Conservation (phyloP, 768 basidiomycete genomes). For the Amanita inopinata region DNA sequence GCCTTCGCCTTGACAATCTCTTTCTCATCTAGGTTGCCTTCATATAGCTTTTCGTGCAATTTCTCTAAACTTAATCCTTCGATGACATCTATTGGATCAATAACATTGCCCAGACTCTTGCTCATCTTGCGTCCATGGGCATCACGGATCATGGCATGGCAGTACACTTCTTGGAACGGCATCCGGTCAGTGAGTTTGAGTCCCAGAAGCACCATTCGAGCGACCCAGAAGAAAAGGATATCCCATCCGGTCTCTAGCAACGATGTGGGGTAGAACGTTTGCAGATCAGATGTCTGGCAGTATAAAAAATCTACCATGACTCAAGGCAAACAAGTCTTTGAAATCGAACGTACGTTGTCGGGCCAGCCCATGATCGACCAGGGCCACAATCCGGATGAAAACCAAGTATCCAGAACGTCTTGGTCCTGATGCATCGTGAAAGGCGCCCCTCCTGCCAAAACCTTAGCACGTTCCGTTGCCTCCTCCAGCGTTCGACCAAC, state of each 20-base stretch:
- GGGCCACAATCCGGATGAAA: slow-evolving; percentile 96
- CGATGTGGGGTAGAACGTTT: slow-evolving; percentile 81
- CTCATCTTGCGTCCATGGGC: slow-evolving; percentile 99
- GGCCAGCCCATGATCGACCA: slow-evolving; percentile 99
- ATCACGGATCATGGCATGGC: slow-evolving; percentile 98
- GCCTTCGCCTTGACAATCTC: slow-evolving; percentile 86
- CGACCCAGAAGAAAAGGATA: slow-evolving; percentile 99
- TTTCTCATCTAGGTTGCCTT: slow-evolving; percentile 89
- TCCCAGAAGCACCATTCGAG: slow-evolving; percentile 94
- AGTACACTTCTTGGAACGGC: slow-evolving; percentile 93
- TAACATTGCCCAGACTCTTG: slow-evolving; percentile 95
- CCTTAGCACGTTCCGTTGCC: slow-evolving; percentile 66
- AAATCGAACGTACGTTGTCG: slow-evolving; percentile 45
- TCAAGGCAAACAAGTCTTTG: slow-evolving; percentile 2
- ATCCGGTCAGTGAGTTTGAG: slow-evolving; percentile 80
- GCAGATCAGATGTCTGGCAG: slow-evolving; percentile 61
- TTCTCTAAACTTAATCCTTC: slow-evolving; percentile 71
- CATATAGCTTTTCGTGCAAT: slow-evolving; percentile 76
- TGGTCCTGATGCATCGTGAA: slow-evolving; percentile 88
- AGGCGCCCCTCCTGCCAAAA: slow-evolving; percentile 50
- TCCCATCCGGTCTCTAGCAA: slow-evolving; percentile 98
- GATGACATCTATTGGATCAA: slow-evolving; percentile 94
- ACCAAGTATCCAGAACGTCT: slow-evolving; percentile 99
- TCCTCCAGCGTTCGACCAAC: slow-evolving; percentile 74
- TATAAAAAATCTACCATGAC: slow-evolving; percentile 4